Base-by-base conservation (phyloP, 148 eudicot species). In the Nepenthes gracilis region DNA sequence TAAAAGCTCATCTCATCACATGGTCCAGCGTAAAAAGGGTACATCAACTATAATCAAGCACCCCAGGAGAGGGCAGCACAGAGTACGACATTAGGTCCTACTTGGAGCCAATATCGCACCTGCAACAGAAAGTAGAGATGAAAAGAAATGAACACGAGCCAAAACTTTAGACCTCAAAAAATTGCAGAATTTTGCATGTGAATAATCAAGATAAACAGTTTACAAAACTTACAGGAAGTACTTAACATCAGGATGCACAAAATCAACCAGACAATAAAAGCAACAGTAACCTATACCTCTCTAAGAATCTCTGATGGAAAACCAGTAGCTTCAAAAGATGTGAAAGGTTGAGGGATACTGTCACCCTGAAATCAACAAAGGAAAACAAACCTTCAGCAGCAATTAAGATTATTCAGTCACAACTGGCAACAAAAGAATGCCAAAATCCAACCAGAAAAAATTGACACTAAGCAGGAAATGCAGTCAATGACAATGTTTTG, bases 21-120 rank as follows among this genome's bases (percentile, higher is more conserved):
- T 74, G 87, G 89, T 80, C 92, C 83, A 68, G 73, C 80, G 60
- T 60, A 70, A 63, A 72, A 70, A 85, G 84, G 84, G 83, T 75
- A 47, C 85, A 71, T 80, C 87, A 81, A 70, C 77, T 64, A 77
- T 54, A 75, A 64, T 69, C 75, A 83, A 82, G 72, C 82, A 83
- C 86, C 84, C 72, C 65, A 71, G 70, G 72, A 79, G 72, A 81
- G 85, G 89, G 92, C 70, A 54, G 78, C 88, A 80, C 96, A 88
- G 96, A 75, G 87, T 88, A 81, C 96, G 96, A 88, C 92, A 88
- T 88, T 75, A 77, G 83, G 92, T 88, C 96, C 96, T 80, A 91
- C 86, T 67, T 74, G 95, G 99, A 93, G 99, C 95, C 86, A 89
- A 93, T 89, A 89, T 93, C 99, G 99, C 99, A 89, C 80, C 99